Percentiles rank a stretch among this genome's conserved stretches.
phyloP scores from a whole-genome alignment of 257 asterid species.

The Nicotiana otophora region DNA sequence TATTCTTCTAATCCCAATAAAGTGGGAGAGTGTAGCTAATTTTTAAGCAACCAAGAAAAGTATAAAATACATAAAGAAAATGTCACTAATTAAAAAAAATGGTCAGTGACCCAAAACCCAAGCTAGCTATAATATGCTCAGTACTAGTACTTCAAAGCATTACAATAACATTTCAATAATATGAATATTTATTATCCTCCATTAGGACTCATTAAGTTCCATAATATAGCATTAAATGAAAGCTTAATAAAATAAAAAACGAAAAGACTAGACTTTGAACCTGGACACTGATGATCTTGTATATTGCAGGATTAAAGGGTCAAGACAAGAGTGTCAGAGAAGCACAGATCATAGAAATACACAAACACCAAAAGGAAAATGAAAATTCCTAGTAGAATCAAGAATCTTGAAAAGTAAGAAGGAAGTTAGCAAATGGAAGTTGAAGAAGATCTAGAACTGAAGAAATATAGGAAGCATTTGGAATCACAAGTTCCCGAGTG shows the following conservation, averaged over 20 bases:
- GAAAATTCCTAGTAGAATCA: not conserved
- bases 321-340: not conserved
- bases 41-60: slow-evolving; percentile 62
- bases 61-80: slow-evolving; percentile 53
- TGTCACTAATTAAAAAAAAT: not conserved
- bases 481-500: slow-evolving; percentile 2
- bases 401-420: not conserved
- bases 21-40: slow-evolving; percentile 25
- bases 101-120: slow-evolving; percentile 18
- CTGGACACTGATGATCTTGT: not conserved
- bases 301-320: not conserved
- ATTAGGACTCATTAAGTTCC: not conserved
- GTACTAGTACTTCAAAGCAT: not conserved
- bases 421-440: not conserved
- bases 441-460: not conserved
- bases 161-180: not conserved
- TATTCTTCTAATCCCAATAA: slow-evolving; percentile 18
- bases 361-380: not conserved
- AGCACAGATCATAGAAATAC: not conserved
- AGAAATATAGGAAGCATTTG: too few relatives aligned
- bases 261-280: not conserved
- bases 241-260: too few relatives aligned
- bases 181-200: not conserved
- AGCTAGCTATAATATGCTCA: slow-evolving; percentile 16
- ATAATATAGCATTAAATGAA: not conserved